A percentile compares a stretch with the other conserved stretches of the same genome.
Conservation (phyloP, 2,329 filamentous ascomycete genomes). For the Rhynchosporium agropyri region DNA sequence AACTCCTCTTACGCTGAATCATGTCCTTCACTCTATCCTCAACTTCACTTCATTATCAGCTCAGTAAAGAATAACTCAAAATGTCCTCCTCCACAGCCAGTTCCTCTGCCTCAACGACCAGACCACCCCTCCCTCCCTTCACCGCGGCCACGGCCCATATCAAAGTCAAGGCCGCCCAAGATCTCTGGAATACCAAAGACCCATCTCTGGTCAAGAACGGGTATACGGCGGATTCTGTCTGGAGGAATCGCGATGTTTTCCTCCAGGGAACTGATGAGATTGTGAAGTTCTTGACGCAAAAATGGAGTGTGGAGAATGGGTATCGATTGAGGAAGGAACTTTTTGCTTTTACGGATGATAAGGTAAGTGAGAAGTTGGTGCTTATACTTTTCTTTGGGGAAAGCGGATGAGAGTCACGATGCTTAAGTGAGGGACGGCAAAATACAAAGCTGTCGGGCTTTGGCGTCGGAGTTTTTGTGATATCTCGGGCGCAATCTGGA, state of each 20-base stretch:
- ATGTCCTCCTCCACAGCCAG: slow-evolving; percentile 20
- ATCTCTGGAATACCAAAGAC: slow-evolving; percentile 71
- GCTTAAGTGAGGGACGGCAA: too few species aligned
- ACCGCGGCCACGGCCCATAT: slow-evolving; percentile 69
- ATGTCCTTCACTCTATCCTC: neutral
- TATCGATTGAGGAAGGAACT: slow-evolving; percentile 82
- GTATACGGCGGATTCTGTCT: slow-evolving; percentile 77
- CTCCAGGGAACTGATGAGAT: slow-evolving; percentile 70
- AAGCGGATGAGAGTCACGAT: too few species aligned
- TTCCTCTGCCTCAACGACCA: slow-evolving; percentile 18
- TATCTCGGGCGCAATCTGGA: too few species aligned
- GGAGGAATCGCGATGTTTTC: slow-evolving; percentile 77
- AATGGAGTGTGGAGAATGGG: slow-evolving; percentile 72
- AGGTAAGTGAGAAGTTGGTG: slow-evolving; percentile 42
- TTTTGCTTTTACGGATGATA: slow-evolving; percentile 74
- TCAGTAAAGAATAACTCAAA: neutral
- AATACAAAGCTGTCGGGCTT: too few species aligned
- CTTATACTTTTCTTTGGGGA: too few species aligned
- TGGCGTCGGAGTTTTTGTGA: too few species aligned
- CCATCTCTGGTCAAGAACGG: slow-evolving; percentile 67
- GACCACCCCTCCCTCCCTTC: slow-evolving; percentile 68
- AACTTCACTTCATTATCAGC: neutral
- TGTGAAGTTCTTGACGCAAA: slow-evolving; percentile 66
- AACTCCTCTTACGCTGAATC: too few species aligned
- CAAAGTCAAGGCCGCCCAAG: slow-evolving; percentile 84